These are phyloP conservation scores for Thelonectria rubi DNA, from an alignment of 2,329 filamentous ascomycete species.

Conservation along the genomic window DNA sequence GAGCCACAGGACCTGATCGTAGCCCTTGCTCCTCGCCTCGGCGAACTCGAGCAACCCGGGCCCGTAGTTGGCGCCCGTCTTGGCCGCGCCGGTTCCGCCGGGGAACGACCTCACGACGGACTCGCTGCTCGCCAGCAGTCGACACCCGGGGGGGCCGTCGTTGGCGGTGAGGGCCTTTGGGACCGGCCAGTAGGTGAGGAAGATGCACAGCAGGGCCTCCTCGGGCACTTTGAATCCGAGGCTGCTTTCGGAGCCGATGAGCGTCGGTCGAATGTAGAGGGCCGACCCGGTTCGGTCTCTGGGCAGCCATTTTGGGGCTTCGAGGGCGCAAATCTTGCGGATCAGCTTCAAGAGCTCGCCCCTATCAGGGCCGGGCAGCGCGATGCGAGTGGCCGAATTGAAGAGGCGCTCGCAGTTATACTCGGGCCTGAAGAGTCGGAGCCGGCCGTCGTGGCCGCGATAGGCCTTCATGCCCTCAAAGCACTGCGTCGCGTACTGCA, in stretches of 20 bases:
- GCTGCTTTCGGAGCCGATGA: conserved; percentile 2
- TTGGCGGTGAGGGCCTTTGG: not conserved
- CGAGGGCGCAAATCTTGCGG: not conserved
- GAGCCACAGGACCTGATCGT: conserved; percentile 26
- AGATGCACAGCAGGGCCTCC: conserved; percentile 1
- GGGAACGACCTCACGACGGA: conserved; percentile 14
- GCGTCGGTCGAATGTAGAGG: not conserved
- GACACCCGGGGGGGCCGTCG: no score
- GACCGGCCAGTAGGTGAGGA: not conserved
- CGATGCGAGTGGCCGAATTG: conserved; percentile 10
- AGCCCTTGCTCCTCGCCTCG: conserved; percentile 9
- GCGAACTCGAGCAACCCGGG: conserved; percentile 2
- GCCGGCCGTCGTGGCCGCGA: conserved; percentile 15
- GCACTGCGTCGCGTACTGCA: conserved; percentile 21
- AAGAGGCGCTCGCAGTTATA: conserved; percentile 23
- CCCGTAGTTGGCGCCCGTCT: conserved; percentile 19
- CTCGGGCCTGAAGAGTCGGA: conserved; percentile 14
- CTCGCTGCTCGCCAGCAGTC: not conserved
- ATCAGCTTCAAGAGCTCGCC: conserved; percentile 18
- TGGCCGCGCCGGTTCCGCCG: conserved; percentile 19
- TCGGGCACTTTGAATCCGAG: conserved; percentile 8
- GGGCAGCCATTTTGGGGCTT: conserved; percentile 19
- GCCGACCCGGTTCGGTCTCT: conserved; percentile 5
- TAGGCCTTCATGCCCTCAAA: conserved; percentile 26
- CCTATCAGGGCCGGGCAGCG: conserved; percentile 9